Evolutionary conservation across 2,329 filamentous ascomycete species (phyloP).

Genomic region (Aspergillus eucalypticola): DNA sequence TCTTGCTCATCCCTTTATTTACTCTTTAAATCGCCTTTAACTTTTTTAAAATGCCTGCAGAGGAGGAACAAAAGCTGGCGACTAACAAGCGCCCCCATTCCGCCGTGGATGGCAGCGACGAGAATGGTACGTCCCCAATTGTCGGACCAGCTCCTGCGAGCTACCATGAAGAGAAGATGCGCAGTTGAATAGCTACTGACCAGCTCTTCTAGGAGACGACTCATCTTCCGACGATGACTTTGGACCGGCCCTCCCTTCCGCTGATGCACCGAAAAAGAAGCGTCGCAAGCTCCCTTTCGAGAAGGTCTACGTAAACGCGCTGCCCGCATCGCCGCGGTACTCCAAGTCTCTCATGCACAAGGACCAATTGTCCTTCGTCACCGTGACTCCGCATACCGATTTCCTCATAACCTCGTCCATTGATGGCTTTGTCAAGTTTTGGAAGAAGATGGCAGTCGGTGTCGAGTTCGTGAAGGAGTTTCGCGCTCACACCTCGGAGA

Average conservation of each 20-base stretch:
- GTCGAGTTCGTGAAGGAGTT: slow-evolving; percentile 99
- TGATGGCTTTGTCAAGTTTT: slow-evolving; percentile 98
- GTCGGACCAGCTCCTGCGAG: background rate
- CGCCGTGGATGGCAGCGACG: slow-evolving; percentile 54
- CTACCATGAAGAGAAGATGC: background rate
- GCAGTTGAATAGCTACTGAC: slow-evolving; percentile 13
- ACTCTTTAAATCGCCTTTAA: background rate
- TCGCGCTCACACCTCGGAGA: slow-evolving; percentile 82
- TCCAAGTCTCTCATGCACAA: slow-evolving; percentile 98
- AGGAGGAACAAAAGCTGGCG: slow-evolving; percentile 25
- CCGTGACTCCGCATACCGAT: slow-evolving; percentile 85
- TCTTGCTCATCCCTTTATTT: slow-evolving; percentile 5
- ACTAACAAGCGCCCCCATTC: slow-evolving; percentile 59
- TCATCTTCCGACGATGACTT: slow-evolving; percentile 85
- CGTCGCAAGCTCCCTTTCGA: slow-evolving; percentile 87
- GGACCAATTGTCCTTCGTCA: slow-evolving; percentile 85
- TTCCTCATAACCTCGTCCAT: slow-evolving; percentile 92
- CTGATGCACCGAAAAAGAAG: slow-evolving; percentile 82
- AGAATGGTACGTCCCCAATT: slow-evolving; percentile 31
- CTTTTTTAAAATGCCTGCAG: slow-evolving; percentile 30
- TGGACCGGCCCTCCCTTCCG: slow-evolving; percentile 83
- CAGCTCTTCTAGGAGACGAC: slow-evolving; percentile 28
- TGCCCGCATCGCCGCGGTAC: slow-evolving; percentile 79
- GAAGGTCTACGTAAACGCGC: slow-evolving; percentile 87
- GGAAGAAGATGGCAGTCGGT: slow-evolving; percentile 89